A percentile compares a stretch with the other conserved stretches of the same genome.
These are phyloP conservation scores for Cutaneotrichosporon cyanovorans DNA, from an alignment of 1,284 basidiomycete genomes.

Conservation along the genomic window DNA sequence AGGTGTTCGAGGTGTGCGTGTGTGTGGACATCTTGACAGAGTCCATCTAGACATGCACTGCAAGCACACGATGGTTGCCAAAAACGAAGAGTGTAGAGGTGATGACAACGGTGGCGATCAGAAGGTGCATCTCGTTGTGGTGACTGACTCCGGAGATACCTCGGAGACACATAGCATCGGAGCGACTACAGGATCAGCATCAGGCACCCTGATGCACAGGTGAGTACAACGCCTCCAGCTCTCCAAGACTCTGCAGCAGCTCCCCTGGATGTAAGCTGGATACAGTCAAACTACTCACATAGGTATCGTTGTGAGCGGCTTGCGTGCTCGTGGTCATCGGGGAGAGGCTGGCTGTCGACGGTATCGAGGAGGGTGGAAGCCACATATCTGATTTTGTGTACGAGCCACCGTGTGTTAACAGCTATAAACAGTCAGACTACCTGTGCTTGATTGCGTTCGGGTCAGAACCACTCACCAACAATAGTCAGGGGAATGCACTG, in stretches of 20 bases:
- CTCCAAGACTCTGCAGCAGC: conserved; percentile 74
- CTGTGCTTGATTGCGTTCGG: too few species aligned
- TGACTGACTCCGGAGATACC: too few species aligned
- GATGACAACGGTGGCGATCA: too few species aligned
- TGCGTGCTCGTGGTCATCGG: neutral
- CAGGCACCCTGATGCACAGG: too few species aligned
- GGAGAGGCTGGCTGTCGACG: neutral
- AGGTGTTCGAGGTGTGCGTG: too few species aligned
- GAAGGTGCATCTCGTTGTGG: too few species aligned
- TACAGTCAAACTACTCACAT: conserved; percentile 30
- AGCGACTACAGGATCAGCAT: too few species aligned
- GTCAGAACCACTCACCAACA: conserved; percentile 49
- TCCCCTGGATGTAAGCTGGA: conserved; percentile 55
- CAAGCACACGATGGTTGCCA: too few species aligned
- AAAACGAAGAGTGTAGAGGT: too few species aligned
- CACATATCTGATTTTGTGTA: conserved; percentile 82
- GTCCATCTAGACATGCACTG: too few species aligned
- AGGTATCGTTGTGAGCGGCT: conserved; percentile 60
- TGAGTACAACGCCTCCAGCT: conserved; percentile 57
- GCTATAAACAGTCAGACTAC: conserved; percentile 41
- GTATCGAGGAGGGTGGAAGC: conserved; percentile 76
- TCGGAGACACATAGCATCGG: too few species aligned
- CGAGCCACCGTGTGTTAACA: conserved; percentile 63
- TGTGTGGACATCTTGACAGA: too few species aligned
- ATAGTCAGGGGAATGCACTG: conserved; percentile 82